Evolutionary conservation across 371 early-diverging fungal species (phyloP).

Genomic region (Paraphysoderma sedebokerense): DNA sequence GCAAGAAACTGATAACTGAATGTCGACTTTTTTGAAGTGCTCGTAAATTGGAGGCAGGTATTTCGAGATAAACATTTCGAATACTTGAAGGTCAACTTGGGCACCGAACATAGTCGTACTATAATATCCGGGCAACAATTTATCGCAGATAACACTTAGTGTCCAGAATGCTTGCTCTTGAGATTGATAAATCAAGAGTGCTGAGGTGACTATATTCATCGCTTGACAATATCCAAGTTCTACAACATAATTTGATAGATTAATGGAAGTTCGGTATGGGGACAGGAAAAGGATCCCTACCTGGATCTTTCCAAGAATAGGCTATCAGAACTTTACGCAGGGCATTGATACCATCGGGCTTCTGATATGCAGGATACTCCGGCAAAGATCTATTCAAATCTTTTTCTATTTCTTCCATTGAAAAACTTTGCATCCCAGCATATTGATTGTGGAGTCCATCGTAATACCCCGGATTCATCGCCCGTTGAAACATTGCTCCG

Average conservation of each 20-base stretch:
- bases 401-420: slow-evolving; percentile 92
- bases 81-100: slow-evolving; percentile 81
- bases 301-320: slow-evolving; percentile 61
- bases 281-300: background rate
- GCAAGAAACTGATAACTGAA: slow-evolving; percentile 86
- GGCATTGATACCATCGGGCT: slow-evolving; percentile 70
- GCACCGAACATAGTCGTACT: slow-evolving; percentile 96
- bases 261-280: background rate
- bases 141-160: slow-evolving; percentile 69
- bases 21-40: slow-evolving; percentile 67
- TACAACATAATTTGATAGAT: background rate
- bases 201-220: slow-evolving; percentile 94
- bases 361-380: slow-evolving; percentile 86
- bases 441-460: slow-evolving; percentile 46
- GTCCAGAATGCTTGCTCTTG: slow-evolving; percentile 96
- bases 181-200: slow-evolving; percentile 75
- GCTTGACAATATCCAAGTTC: slow-evolving; percentile 97
- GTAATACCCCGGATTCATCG: slow-evolving; percentile 67
- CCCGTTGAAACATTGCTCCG: slow-evolving; percentile 77
- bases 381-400: slow-evolving; percentile 81
- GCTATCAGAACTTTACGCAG: slow-evolving; percentile 77
- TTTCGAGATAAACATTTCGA: slow-evolving; percentile 66
- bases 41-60: slow-evolving; percentile 49
- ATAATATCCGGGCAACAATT: slow-evolving; percentile 85
- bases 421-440: slow-evolving; percentile 8